phyloP scores from a whole-genome alignment of 306 rosid species.

The Fagus crenata region DNA sequence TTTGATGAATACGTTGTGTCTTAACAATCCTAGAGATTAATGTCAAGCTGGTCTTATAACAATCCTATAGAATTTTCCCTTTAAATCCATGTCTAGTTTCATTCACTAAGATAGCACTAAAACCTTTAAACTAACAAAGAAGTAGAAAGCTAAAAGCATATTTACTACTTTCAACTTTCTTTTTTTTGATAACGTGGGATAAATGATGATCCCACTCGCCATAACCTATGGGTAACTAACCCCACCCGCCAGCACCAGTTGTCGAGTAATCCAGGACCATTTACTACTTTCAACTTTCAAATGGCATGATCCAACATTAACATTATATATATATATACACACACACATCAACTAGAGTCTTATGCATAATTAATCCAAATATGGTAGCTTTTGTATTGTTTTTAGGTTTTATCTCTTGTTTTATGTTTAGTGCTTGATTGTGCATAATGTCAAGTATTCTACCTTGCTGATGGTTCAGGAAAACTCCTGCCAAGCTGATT shows the following conservation, averaged over 20 bases:
- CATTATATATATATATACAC: constrained; percentile 9
- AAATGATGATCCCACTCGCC: too few relatives aligned
- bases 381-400: constrained; percentile 13
- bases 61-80: too few relatives aligned
- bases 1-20: too few relatives aligned
- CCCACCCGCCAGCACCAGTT: too few relatives aligned
- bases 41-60: too few relatives aligned
- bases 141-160: constrained; percentile 15
- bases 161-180: constrained; percentile 6
- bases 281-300: constrained; percentile 9
- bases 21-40: too few relatives aligned
- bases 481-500: constrained; percentile 74
- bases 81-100: too few relatives aligned
- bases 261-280: not conserved
- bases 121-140: constrained; percentile 6
- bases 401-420: constrained; percentile 18
- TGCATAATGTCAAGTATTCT: constrained; percentile 26
- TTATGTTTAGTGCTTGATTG: constrained; percentile 7
- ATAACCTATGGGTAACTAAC: too few relatives aligned
- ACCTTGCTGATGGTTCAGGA: constrained; percentile 89
- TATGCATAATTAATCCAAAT: constrained; percentile 2
- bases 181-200: too few relatives aligned
- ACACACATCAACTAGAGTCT: constrained; percentile 12
- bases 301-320: constrained; percentile 16
- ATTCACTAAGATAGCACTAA: constrained; percentile 7